Conservation (phyloP, 306 rosid species). For the Cicer arietinum region DNA sequence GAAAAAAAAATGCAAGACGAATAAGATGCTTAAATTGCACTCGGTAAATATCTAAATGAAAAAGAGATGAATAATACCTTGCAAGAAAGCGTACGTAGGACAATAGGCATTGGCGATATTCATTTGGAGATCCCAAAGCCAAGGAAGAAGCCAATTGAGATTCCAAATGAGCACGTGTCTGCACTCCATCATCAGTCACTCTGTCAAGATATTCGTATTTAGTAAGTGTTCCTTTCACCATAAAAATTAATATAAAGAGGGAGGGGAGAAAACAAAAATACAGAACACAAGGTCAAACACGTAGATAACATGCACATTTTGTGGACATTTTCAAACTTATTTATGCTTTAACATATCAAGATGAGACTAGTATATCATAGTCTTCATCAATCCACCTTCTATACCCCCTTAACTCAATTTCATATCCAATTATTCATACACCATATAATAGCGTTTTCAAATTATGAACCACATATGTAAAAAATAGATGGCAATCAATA, state of each 20-base stretch:
- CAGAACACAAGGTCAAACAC: background rate
- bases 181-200: constrained; percentile 93
- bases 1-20: background rate
- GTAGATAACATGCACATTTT: constrained; percentile 30
- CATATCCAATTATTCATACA: background rate
- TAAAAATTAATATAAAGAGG: background rate
- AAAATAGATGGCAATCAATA: constrained; percentile 35
- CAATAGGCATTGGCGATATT: constrained; percentile 89
- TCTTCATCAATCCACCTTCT: background rate
- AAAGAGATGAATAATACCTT: constrained; percentile 57
- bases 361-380: too few species aligned
- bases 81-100: constrained; percentile 91
- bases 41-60: constrained; percentile 10
- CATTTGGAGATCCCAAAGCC: constrained; percentile 88
- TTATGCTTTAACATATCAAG: too few species aligned
- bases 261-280: background rate
- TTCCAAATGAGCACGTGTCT: constrained; percentile 98
- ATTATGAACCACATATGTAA: constrained; percentile 9
- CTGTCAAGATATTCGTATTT: constrained; percentile 53
- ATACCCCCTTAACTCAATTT: constrained; percentile 31
- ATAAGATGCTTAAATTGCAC: constrained; percentile 20
- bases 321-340: too few species aligned
- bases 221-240: constrained; percentile 18
- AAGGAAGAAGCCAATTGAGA: constrained; percentile 87
- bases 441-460: constrained; percentile 21